phyloP scores from a whole-genome alignment of 352 stramenopile genomes.

The Salisapilia sapeloensis region DNA sequence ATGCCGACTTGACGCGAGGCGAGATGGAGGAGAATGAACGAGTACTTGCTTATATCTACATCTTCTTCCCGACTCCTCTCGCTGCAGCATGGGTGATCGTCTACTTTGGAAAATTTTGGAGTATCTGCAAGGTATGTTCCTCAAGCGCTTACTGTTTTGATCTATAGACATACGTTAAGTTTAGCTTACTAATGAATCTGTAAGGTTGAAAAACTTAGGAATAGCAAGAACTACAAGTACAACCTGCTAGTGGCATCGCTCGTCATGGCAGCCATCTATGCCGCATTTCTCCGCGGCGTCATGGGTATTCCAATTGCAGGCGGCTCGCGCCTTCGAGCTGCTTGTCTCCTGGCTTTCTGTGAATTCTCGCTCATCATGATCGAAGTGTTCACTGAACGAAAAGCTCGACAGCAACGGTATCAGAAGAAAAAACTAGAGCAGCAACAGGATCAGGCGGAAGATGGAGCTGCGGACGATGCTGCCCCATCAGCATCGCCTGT shows the following conservation, averaged over 20 bases:
- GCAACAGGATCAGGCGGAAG: slow-evolving; percentile 16
- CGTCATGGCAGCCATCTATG: slow-evolving; percentile 29
- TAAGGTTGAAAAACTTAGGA: slow-evolving; percentile 59
- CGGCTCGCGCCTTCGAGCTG: slow-evolving; percentile 36
- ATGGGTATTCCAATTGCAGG: slow-evolving; percentile 45
- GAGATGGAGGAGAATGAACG: slow-evolving; percentile 57
- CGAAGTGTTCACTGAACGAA: slow-evolving; percentile 52
- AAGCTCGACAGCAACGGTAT: slow-evolving; percentile 36
- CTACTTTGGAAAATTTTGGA: slow-evolving; percentile 73
- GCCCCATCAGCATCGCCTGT: slow-evolving; percentile 1
- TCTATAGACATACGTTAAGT: too few relatives aligned
- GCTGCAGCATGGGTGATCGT: slow-evolving; percentile 52
- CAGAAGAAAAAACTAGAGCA: slow-evolving; percentile 29
- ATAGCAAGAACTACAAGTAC: slow-evolving; percentile 69
- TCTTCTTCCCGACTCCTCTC: slow-evolving; percentile 53
- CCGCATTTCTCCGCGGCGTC: slow-evolving; percentile 21
- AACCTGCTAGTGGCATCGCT: slow-evolving; percentile 56
- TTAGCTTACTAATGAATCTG: too few relatives aligned
- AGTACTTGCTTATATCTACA: slow-evolving; percentile 54
- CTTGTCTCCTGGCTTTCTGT: slow-evolving; percentile 37
- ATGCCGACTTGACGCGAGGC: slow-evolving; percentile 26
- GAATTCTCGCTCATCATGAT: slow-evolving; percentile 53
- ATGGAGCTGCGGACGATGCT: slow-evolving; percentile 3
- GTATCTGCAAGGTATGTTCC: too few relatives aligned
- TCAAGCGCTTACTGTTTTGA: too few relatives aligned